Conservation (phyloP, 257 asterid species). For the Pogostemon cablin region DNA sequence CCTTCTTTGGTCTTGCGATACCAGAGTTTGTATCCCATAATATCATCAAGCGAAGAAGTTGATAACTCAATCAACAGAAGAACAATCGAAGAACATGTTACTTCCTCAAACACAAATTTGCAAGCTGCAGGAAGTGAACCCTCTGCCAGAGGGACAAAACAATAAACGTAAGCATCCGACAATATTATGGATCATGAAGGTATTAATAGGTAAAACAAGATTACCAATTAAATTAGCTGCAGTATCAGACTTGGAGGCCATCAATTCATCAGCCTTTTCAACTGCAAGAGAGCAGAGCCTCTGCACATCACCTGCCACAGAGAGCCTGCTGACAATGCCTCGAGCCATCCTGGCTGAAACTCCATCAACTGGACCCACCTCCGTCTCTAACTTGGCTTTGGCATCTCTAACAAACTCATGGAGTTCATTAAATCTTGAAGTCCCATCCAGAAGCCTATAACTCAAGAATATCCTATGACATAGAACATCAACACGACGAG, state of each 20-base stretch:
- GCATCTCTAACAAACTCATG: slow-evolving; percentile 76
- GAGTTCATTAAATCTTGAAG: slow-evolving; percentile 76
- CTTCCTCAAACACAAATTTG: slow-evolving; percentile 87
- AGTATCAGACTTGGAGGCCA: slow-evolving; percentile 45
- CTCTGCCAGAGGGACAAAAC: slow-evolving; percentile 52
- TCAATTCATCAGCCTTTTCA: slow-evolving; percentile 75
- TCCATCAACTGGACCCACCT: slow-evolving; percentile 85
- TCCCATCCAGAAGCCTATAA: slow-evolving; percentile 78
- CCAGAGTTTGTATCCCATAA: slow-evolving; percentile 94
- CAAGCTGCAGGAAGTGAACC: slow-evolving; percentile 93
- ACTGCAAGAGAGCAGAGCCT: slow-evolving; percentile 76
- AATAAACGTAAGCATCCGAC: slow-evolving; percentile 16
- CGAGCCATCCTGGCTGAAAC: slow-evolving; percentile 89
- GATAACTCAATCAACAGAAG: slow-evolving; percentile 77
- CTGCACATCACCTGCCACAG: slow-evolving; percentile 77
- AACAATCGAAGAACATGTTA: slow-evolving; percentile 72
- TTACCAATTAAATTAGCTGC: slow-evolving; percentile 52
- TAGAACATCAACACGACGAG: slow-evolving; percentile 81
- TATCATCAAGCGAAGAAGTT: slow-evolving; percentile 45
- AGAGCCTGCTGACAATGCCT: slow-evolving; percentile 85
- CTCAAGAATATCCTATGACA: slow-evolving; percentile 79
- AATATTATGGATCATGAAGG: slow-evolving; percentile 25
- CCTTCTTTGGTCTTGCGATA: slow-evolving; percentile 80
- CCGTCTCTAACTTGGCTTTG: slow-evolving; percentile 77
- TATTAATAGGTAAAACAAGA: slow-evolving; percentile 22